A percentile compares a stretch with the other conserved stretches of the same genome.
phyloP scores from a whole-genome alignment of 805 yeast genomes.

The Hanseniaspora meyeri region DNA sequence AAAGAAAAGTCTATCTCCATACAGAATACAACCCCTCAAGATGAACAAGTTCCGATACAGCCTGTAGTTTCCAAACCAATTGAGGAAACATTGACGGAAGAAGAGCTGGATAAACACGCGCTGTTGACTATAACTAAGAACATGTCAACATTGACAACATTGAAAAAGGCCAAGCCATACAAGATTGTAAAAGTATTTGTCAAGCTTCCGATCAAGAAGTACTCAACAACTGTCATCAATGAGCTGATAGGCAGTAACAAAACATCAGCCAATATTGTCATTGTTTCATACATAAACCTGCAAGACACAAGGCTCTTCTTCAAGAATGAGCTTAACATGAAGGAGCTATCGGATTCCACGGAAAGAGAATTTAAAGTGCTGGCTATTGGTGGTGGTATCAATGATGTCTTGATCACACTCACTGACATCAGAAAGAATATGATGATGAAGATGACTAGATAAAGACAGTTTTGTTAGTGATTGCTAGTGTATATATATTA shows the following conservation, averaged over 20 bases:
- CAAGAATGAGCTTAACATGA: neutral
- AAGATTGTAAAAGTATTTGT: slow-evolving; percentile 26
- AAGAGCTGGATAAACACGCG: slow-evolving; percentile 6
- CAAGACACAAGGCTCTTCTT: neutral
- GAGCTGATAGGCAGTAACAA: slow-evolving; percentile 10
- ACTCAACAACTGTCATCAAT: slow-evolving; percentile 18
- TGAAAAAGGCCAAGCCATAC: slow-evolving; percentile 17
- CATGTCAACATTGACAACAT: neutral
- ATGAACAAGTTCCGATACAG: neutral
- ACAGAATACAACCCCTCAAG: neutral
- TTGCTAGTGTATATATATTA: neutral
- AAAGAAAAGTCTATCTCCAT: neutral
- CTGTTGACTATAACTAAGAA: slow-evolving; percentile 8
- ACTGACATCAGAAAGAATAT: slow-evolving; percentile 4
- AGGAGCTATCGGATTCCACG: neutral
- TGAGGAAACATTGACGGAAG: neutral
- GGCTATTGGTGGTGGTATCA: slow-evolving; percentile 12
- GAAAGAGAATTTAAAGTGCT: slow-evolving; percentile 12
- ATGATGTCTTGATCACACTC: slow-evolving; percentile 1
- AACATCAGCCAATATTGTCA: slow-evolving; percentile 27
- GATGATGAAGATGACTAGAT: slow-evolving; percentile 3
- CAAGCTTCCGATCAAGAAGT: slow-evolving; percentile 25
- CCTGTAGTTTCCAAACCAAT: neutral
- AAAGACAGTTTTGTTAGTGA: neutral
- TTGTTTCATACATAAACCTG: slow-evolving; percentile 25